phyloP scores from a whole-genome alignment of 2,329 filamentous ascomycete species.

The Chaetothyriales sp. region DNA sequence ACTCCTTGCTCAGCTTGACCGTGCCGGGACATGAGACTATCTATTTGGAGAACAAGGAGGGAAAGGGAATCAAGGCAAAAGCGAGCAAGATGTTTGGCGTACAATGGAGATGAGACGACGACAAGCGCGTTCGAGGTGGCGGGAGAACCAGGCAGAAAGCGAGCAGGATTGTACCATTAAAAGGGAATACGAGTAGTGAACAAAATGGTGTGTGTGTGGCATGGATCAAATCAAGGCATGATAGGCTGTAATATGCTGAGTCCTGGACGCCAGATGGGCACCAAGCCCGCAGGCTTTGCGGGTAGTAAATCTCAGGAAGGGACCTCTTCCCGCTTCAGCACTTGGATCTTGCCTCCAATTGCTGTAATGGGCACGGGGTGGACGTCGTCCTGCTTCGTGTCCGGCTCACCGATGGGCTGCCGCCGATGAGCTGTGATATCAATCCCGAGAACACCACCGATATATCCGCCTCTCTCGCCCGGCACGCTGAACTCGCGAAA shows the following conservation, averaged over 20 bases:
- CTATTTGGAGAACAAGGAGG: conserved; percentile 30
- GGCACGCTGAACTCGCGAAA: conserved; percentile 94
- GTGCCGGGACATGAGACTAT: conserved; percentile 41
- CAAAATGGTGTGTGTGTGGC: no score
- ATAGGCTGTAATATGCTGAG: background rate
- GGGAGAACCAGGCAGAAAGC: background rate
- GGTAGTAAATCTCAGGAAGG: background rate
- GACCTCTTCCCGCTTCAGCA: conserved; percentile 30
- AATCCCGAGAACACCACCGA: conserved; percentile 50
- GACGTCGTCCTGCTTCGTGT: conserved; percentile 18
- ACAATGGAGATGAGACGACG: conserved; percentile 25
- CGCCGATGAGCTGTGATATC: conserved; percentile 46
- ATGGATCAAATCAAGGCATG: background rate
- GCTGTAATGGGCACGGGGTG: conserved; percentile 16
- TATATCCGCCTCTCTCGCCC: conserved; percentile 71
- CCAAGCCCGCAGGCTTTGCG: background rate
- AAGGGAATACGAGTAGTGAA: no score
- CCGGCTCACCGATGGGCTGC: conserved; percentile 21
- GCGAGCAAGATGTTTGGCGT: conserved; percentile 37
- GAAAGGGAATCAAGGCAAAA: conserved; percentile 24
- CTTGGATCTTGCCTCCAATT: conserved; percentile 29
- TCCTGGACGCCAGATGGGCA: background rate
- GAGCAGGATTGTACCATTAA: no score
- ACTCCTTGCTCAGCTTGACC: conserved; percentile 67
- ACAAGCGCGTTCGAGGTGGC: background rate